Percentiles rank a stretch among this genome's conserved stretches.
Conservation (phyloP, 495 filamentous ascomycete genomes). For the Penicillium canariense region DNA sequence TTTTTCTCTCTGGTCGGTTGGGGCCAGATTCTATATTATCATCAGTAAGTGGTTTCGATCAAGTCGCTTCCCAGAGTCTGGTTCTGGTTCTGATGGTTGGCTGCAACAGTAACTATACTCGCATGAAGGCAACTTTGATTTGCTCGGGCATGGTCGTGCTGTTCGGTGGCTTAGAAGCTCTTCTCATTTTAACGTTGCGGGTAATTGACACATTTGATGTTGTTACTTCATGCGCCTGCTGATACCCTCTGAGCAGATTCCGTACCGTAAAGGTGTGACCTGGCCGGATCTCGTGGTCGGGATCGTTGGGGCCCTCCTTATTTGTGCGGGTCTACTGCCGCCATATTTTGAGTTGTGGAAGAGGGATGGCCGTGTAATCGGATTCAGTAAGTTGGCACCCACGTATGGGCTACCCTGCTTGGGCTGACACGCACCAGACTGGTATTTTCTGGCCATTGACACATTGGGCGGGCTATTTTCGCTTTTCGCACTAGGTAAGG, state of each 20-base stretch:
- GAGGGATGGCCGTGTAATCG: slow-evolving; percentile 64
- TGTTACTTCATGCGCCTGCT: slow-evolving; percentile 1
- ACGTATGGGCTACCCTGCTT: not conserved
- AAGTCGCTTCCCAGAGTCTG: not conserved
- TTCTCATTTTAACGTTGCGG: slow-evolving; percentile 61
- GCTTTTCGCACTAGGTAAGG: slow-evolving; percentile 64
- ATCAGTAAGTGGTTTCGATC: slow-evolving; percentile 42
- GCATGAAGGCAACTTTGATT: slow-evolving; percentile 48
- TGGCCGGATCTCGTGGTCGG: slow-evolving; percentile 62
- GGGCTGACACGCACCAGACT: slow-evolving; percentile 33
- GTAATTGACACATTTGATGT: slow-evolving; percentile 32
- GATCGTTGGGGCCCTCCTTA: slow-evolving; percentile 56
- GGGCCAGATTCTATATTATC: slow-evolving; percentile 64
- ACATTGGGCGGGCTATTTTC: slow-evolving; percentile 73
- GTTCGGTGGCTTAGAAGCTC: slow-evolving; percentile 59
- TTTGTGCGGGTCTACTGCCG: slow-evolving; percentile 61
- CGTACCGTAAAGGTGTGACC: slow-evolving; percentile 51
- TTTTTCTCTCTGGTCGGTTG: slow-evolving; percentile 62
- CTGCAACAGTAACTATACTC: slow-evolving; percentile 45
- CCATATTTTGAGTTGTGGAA: slow-evolving; percentile 75
- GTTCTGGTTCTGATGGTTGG: not conserved
- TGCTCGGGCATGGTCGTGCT: slow-evolving; percentile 36
- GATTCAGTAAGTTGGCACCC: slow-evolving; percentile 55
- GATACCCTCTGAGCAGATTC: slow-evolving; percentile 30
- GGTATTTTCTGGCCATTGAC: slow-evolving; percentile 67